phyloP scores from a whole-genome alignment of 2,329 filamentous ascomycete species.

The Penicillium sp. region DNA sequence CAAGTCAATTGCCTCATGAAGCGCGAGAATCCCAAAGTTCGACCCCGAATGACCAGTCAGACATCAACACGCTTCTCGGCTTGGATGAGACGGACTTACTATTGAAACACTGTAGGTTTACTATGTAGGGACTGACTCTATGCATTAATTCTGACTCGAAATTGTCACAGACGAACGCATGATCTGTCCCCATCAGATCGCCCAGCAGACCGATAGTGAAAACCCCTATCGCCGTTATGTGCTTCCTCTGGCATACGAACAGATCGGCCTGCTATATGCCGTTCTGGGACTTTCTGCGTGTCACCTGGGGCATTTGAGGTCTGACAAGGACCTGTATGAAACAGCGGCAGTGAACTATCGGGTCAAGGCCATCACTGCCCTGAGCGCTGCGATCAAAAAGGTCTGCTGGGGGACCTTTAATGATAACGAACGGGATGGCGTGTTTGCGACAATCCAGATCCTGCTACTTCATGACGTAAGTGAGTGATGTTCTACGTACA shows the following conservation, averaged over 20 bases:
- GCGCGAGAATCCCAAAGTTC: neutral
- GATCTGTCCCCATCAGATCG: constrained; percentile 35
- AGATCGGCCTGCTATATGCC: constrained; percentile 32
- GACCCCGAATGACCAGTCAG: neutral
- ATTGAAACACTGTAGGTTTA: constrained; percentile 26
- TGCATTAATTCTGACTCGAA: neutral
- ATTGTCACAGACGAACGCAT: constrained; percentile 26
- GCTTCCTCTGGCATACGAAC: constrained; percentile 31
- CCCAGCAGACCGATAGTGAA: constrained; percentile 23
- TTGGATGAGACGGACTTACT: constrained; percentile 22
- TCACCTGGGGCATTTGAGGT: constrained; percentile 28
- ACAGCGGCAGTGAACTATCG: constrained; percentile 32
- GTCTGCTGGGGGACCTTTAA: constrained; percentile 26
- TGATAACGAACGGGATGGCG: constrained; percentile 31
- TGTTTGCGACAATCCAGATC: constrained; percentile 35
- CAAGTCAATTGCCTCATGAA: neutral
- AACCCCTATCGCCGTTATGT: constrained; percentile 36
- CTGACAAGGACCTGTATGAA: constrained; percentile 25
- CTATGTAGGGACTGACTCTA: neutral
- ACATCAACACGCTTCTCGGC: constrained; percentile 6
- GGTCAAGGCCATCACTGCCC: constrained; percentile 31
- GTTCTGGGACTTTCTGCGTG: constrained; percentile 33
- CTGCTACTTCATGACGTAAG: constrained; percentile 36
- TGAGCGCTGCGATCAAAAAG: constrained; percentile 29
- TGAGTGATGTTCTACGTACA: neutral